Evolutionary conservation across 2,329 filamentous ascomycete genomes (phyloP).

Genomic region (Lachnellula willkommii): DNA sequence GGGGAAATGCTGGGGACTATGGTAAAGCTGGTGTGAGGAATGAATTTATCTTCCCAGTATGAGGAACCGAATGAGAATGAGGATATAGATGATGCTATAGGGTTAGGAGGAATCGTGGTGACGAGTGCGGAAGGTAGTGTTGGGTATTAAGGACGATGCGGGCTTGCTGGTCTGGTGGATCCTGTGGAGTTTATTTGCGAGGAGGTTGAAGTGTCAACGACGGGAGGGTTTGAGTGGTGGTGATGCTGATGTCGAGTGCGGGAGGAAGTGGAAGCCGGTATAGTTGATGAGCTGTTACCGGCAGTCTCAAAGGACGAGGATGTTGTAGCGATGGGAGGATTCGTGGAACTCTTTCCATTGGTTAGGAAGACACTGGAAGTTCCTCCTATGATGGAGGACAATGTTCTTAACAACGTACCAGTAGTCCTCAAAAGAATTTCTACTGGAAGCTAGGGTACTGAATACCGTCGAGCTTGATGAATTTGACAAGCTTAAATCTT

Average conservation of each 20-base stretch:
- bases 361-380: too few relatives aligned
- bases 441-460: too few relatives aligned
- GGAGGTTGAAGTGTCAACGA: not conserved
- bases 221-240: not conserved
- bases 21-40: not conserved
- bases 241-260: conserved; percentile 4
- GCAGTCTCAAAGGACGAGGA: not conserved
- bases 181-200: not conserved
- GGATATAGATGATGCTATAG: too few relatives aligned
- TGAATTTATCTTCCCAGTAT: not conserved
- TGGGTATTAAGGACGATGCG: conserved; percentile 24
- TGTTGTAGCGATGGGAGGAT: not conserved
- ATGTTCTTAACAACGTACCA: too few relatives aligned
- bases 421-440: too few relatives aligned
- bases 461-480: too few relatives aligned
- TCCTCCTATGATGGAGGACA: too few relatives aligned
- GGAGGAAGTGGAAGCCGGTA: conserved; percentile 1
- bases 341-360: too few relatives aligned
- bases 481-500: too few relatives aligned
- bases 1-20: not conserved
- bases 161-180: not conserved
- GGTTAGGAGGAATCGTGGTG: too few relatives aligned
- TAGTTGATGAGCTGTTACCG: not conserved
- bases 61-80: not conserved
- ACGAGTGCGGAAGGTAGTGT: too few relatives aligned